Conservation (phyloP, 805 yeast species). For the Schizosaccharomyces pombe region DNA sequence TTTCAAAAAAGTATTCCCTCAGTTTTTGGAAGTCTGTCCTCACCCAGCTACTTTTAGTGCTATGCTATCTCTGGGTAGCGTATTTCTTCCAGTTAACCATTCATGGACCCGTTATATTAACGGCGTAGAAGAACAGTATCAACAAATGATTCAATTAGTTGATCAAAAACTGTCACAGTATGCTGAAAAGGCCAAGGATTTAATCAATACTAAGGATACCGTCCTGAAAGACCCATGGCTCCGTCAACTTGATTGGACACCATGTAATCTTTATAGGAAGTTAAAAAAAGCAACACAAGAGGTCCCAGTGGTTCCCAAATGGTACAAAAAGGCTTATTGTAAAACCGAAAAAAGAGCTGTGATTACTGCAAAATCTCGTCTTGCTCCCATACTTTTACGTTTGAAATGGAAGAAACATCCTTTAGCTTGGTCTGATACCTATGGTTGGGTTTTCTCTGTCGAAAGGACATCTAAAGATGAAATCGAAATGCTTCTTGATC, state of each 20-base stretch:
- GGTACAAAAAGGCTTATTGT: slow-evolving; percentile 49
- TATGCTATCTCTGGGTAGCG: slow-evolving; percentile 42
- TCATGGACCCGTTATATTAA: slow-evolving; percentile 53
- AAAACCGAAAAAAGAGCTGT: slow-evolving; percentile 23
- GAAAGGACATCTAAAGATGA: slow-evolving; percentile 8
- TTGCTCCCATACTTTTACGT: slow-evolving; percentile 51
- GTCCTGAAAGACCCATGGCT: slow-evolving; percentile 60
- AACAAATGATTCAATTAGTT: slow-evolving; percentile 31
- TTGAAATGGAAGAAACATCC: slow-evolving; percentile 74
- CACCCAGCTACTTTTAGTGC: slow-evolving; percentile 93
- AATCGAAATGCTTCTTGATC: slow-evolving; percentile 15
- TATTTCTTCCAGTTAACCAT: slow-evolving; percentile 54
- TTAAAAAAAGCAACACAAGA: slow-evolving; percentile 30
- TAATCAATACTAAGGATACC: slow-evolving; percentile 18
- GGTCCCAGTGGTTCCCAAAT: slow-evolving; percentile 75
- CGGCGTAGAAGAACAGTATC: slow-evolving; percentile 43
- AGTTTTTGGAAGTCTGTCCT: slow-evolving; percentile 44
- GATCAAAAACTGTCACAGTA: slow-evolving; percentile 33
- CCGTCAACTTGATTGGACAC: slow-evolving; percentile 68
- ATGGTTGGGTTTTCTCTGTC: slow-evolving; percentile 79
- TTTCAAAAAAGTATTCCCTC: slow-evolving; percentile 43
- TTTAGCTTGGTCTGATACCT: slow-evolving; percentile 47
- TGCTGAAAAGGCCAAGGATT: slow-evolving; percentile 34
- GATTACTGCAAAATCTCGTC: slow-evolving; percentile 47
- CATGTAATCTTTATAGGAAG: slow-evolving; percentile 25